Base-by-base conservation (phyloP, 1,284 basidiomycete genomes). In the Tylopilus sp. region DNA sequence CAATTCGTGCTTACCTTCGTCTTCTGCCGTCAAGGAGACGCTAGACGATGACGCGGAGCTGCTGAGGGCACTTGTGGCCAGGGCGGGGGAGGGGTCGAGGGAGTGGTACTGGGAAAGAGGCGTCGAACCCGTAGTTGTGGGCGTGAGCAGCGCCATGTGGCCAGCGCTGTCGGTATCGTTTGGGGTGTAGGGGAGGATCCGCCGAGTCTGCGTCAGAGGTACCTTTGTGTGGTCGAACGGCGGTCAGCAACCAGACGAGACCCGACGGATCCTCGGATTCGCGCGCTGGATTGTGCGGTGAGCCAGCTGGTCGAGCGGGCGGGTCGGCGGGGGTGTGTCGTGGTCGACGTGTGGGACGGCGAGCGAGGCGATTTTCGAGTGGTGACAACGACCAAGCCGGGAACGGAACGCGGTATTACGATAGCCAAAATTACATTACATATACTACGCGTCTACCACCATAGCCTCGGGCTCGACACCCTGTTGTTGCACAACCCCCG, bases 1-100 rank as follows among this genome's bases (percentile, higher is more conserved):
- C 56, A 52, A 59, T 53, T 48, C 32, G 48, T 52, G 65, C 73
- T 56, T 56, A 84, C 85, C 86, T 73, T 85, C 81, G 65, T 88
- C 85, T 54, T 74, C 78, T 53, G 67, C 68, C 67, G 75, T 72
- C 53, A 83, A 69, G 22, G 83, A 83, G 28, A 74, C 52, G 55
- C 75, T 78, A 28, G 83, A 83, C 14, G 84, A 65, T 3, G 68
- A 70, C 33, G 78, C 76, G 48, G 75, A 74, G n/a, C 76, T 74
- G n/a, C 76, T 72, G 9, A 57, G 75, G 56, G 54, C 64, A 60
- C 61, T 68, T 59, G 62, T 69, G 64, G 51, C 67, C 72, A 53
- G 65, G 53, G 61, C 73, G 61, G 58, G 76, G 11, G 73, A 69
- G 20, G 76, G 71, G 44, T 41, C 68, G 63, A 59, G 74, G 51